Evolutionary conservation across 805 yeast genomes (phyloP), one percentile per base, ranked within the genome.

Genomic region (Candida dajiaensis): DNA sequence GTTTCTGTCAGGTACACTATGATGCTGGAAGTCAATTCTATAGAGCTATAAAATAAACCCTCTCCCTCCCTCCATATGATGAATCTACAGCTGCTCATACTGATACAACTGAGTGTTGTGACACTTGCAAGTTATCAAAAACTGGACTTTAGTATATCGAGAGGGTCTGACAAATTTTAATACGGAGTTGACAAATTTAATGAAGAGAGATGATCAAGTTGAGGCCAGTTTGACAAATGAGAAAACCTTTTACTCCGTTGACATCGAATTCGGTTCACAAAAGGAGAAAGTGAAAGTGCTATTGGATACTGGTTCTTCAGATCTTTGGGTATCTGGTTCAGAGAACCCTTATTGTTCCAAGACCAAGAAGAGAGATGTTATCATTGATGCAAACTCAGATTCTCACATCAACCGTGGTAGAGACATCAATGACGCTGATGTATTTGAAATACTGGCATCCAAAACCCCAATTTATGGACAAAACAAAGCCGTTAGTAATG

Each of bases 231-330:
- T 36, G 39, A 36, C 20, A 10, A 40, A 46, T 13, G 41, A 52
- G 13, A 16, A 38, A 20, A 46, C 50, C 10, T 54, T 42, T 45
- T 50, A 49, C 40, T 40, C 55, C 9, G 42, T 44, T 21, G 41
- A 46, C 18, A 22, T 54, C 20, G 40, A 46, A 19, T 16, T 55
- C 16, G 54, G 50, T 3, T 48, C 53, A 13, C 21, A 44, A 11
- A 43, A 41, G 15, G 58, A 59, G 21, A 44, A 54, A 18, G 54
- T 66, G 7, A 49, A 47, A n/a, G 67, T 63, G 8, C 45, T 64
- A 42, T 40, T 66, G 4, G 71, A 66, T 41, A 66, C 69, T 1
- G 70, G 69, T 0, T 63, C 68, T 3, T 56, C 68, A 2, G 70
- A 66, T 41, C 55, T 66, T 21, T 66, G 70, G 70, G 61, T 66